These are phyloP conservation scores for Harringtonia aguacate DNA, from an alignment of 2,329 filamentous ascomycete species.

Conservation along the genomic window DNA sequence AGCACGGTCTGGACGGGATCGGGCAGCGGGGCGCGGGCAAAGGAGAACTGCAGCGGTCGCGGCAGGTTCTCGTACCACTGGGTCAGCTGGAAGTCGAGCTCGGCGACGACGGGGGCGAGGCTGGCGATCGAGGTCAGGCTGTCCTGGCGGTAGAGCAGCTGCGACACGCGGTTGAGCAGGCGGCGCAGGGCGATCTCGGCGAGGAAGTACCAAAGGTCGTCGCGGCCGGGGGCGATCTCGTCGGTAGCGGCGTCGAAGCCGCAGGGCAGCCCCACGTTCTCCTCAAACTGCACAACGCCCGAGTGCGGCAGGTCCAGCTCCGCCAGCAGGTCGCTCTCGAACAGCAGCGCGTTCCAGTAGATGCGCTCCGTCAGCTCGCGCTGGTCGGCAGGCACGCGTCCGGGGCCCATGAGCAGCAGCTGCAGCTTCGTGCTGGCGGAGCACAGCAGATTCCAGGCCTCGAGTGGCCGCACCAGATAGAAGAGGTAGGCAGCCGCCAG, in stretches of 20 bases:
- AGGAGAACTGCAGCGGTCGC: constrained; percentile 64
- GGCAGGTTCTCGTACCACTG: constrained; percentile 80
- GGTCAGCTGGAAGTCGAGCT: constrained; percentile 71
- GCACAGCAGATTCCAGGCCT: constrained; percentile 73
- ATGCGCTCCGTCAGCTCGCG: constrained; percentile 66
- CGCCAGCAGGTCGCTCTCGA: constrained; percentile 69
- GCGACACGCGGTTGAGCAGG: constrained; percentile 67
- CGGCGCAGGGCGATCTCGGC: constrained; percentile 72
- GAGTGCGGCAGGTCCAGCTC: constrained; percentile 76
- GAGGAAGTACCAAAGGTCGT: constrained; percentile 79
- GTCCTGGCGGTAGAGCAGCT: constrained; percentile 68
- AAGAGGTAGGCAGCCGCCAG: constrained; percentile 74
- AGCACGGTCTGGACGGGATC: constrained; percentile 73
- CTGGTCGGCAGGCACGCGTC: constrained; percentile 57
- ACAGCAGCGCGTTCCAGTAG: constrained; percentile 75
- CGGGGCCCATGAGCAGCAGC: constrained; percentile 63
- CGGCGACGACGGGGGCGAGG: constrained; percentile 66
- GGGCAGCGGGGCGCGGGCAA: constrained; percentile 49
- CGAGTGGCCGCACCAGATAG: constrained; percentile 69
- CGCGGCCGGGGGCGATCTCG: constrained; percentile 45
- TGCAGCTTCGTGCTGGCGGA: constrained; percentile 76
- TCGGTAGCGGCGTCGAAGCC: constrained; percentile 53
- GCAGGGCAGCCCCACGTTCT: constrained; percentile 66
- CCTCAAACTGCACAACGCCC: constrained; percentile 72
- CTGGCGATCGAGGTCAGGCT: constrained; percentile 61